These are phyloP conservation scores for Verbascum thapsus DNA, from an alignment of 257 asterid species.

Conservation along the genomic window DNA sequence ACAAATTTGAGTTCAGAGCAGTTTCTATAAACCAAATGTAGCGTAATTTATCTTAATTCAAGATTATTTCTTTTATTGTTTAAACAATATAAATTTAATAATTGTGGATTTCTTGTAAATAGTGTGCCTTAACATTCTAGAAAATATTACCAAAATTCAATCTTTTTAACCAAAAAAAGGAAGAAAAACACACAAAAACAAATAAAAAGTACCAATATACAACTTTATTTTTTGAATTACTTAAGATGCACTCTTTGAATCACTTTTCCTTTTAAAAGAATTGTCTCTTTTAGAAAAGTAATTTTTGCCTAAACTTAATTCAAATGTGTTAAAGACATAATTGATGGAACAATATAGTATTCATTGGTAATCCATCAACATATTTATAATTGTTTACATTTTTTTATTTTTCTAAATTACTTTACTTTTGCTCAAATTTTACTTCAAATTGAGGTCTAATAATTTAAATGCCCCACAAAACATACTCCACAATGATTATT, in stretches of 20 bases:
- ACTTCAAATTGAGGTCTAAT: constrained; percentile 28
- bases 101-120: too few relatives aligned
- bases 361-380: background rate
- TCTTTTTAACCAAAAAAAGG: background rate
- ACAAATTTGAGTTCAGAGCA: too few relatives aligned
- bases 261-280: constrained; percentile 44
- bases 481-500: constrained; percentile 1
- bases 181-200: background rate
- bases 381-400: background rate
- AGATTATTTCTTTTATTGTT: too few relatives aligned
- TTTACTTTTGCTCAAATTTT: constrained; percentile 7
- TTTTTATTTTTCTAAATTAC: background rate
- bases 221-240: constrained; percentile 38
- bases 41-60: too few relatives aligned
- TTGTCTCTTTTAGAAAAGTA: constrained; percentile 30
- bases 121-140: too few relatives aligned
- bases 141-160: background rate
- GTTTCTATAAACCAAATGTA: too few relatives aligned
- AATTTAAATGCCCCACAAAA: constrained; percentile 27
- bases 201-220: background rate
- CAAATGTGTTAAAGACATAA: constrained; percentile 11
- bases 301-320: constrained; percentile 20
- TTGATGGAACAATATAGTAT: background rate
- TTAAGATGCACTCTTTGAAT: constrained; percentile 69
- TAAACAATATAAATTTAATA: too few relatives aligned